phyloP scores from a whole-genome alignment of 331 rosid species.

The Ulmus americana region DNA sequence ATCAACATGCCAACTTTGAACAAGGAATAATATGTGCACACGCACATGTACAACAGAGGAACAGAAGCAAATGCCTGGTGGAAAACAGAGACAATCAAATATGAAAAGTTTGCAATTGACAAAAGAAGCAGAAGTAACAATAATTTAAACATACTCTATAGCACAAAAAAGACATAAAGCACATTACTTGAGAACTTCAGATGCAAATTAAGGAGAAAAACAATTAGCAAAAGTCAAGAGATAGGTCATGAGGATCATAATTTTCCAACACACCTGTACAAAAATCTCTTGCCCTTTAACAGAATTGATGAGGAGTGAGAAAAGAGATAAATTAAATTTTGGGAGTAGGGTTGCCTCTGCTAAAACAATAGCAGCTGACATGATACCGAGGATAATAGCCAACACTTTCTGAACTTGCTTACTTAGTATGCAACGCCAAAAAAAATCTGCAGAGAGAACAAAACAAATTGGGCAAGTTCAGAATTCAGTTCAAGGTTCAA shows the following conservation, averaged over 20 bases:
- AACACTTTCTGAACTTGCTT: slow-evolving; percentile 67
- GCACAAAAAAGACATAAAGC: background rate
- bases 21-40: slow-evolving; percentile 92
- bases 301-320: slow-evolving; percentile 75
- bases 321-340: slow-evolving; percentile 78
- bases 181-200: background rate
- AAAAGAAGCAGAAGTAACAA: background rate
- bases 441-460: slow-evolving; percentile 61
- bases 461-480: slow-evolving; percentile 10
- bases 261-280: slow-evolving; percentile 61
- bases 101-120: background rate
- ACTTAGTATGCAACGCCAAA: slow-evolving; percentile 82
- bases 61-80: slow-evolving; percentile 75
- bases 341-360: slow-evolving; percentile 96
- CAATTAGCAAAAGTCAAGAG: background rate
- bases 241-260: too few relatives aligned
- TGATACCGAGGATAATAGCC: slow-evolving; percentile 66
- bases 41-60: slow-evolving; percentile 96
- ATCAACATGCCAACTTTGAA: slow-evolving; percentile 80
- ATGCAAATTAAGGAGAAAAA: background rate
- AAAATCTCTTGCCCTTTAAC: slow-evolving; percentile 69
- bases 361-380: slow-evolving; percentile 86
- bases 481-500: background rate
- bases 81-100: slow-evolving; percentile 17
- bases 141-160: background rate